phyloP scores from a whole-genome alignment of 2,329 filamentous ascomycete genomes.

The Paecilomyces variotii region DNA sequence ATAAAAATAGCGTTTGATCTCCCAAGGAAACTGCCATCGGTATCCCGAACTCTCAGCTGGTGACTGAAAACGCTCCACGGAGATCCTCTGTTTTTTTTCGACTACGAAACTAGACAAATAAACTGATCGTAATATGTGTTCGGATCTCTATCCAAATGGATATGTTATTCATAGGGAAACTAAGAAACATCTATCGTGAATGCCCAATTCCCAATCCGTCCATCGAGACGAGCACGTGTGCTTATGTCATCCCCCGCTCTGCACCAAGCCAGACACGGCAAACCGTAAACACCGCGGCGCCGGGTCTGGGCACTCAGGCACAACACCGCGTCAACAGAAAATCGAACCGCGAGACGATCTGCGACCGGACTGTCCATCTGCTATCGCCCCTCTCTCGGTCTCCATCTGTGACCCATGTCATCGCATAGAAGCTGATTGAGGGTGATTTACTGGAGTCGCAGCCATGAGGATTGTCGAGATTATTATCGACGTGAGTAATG shows the following conservation, averaged over 20 bases:
- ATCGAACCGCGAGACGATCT: slow-evolving; percentile 10
- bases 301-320: slow-evolving; percentile 9
- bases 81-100: not conserved
- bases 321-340: slow-evolving; percentile 20
- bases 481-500: slow-evolving; percentile 38
- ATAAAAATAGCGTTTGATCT: not conserved
- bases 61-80: no score
- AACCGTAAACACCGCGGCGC: slow-evolving; percentile 10
- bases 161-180: no score
- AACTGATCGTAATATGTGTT: not conserved
- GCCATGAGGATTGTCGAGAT: slow-evolving; percentile 43
- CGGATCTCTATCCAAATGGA: no score
- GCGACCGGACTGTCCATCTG: slow-evolving; percentile 4
- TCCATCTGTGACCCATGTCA: slow-evolving; percentile 18
- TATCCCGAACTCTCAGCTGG: no score
- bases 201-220: not conserved
- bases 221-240: not conserved
- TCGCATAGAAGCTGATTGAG: slow-evolving; percentile 17
- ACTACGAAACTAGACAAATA: not conserved
- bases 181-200: not conserved
- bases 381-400: slow-evolving; percentile 2
- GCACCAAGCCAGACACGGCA: slow-evolving; percentile 7
- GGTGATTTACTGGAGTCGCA: slow-evolving; percentile 18
- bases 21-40: no score
- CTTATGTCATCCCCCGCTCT: slow-evolving; percentile 4